These are phyloP conservation scores for Cinchona pubescens DNA, from an alignment of 257 asterid genomes.

Conservation along the genomic window DNA sequence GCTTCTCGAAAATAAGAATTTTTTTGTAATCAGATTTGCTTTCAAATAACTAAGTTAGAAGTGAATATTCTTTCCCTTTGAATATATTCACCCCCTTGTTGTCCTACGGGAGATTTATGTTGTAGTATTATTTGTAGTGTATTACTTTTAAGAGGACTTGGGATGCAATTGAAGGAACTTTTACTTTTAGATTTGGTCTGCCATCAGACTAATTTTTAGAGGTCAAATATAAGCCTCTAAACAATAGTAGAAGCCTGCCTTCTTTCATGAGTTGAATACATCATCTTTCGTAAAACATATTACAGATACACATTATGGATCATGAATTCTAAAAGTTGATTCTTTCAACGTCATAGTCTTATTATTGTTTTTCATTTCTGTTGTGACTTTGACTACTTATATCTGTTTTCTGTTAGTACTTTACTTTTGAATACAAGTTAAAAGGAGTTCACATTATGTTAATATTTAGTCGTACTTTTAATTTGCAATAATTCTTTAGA, in stretches of 20 bases:
- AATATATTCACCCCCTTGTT: background rate
- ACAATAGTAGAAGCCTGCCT: background rate
- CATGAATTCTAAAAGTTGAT: background rate
- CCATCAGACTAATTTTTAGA: background rate
- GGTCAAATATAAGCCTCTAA: background rate
- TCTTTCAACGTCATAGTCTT: background rate
- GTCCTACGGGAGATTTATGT: background rate
- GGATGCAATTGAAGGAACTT: background rate
- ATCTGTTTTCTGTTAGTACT: background rate
- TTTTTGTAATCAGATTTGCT: too few species aligned
- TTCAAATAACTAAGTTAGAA: background rate
- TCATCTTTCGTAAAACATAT: background rate
- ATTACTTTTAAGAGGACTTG: background rate
- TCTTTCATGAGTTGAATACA: background rate
- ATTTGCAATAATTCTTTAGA: background rate
- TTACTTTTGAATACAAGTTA: background rate
- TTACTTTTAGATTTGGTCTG: background rate
- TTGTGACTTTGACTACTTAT: background rate
- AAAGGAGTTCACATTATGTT: background rate
- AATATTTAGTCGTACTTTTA: background rate
- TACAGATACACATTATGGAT: background rate
- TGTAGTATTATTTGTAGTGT: background rate
- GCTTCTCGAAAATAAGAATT: background rate
- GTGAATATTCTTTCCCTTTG: background rate
- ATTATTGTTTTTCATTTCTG: background rate